Percentiles rank a stretch among this genome's conserved stretches.
Conservation (phyloP, 2,329 filamentous ascomycete genomes). For the Fusarium avenaceum region DNA sequence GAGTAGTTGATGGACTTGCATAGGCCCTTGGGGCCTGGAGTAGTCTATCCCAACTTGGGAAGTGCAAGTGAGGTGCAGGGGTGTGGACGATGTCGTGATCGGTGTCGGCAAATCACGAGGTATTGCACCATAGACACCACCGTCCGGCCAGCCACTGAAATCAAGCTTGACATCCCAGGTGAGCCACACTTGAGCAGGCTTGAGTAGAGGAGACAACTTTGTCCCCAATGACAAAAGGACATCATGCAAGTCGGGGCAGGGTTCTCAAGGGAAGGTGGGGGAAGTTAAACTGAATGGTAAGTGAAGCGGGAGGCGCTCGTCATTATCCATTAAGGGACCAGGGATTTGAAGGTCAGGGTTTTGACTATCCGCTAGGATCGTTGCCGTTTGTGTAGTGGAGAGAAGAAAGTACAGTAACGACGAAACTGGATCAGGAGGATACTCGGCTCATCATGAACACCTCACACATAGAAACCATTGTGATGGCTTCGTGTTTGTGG, state of each 20-base stretch:
- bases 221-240: conserved; percentile 39
- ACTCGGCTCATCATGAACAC: background rate
- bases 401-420: conserved; percentile 4
- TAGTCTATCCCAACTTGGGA: conserved; percentile 48
- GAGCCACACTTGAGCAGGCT: conserved; percentile 44
- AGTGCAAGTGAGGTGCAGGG: conserved; percentile 45
- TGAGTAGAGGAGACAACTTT: conserved; percentile 42
- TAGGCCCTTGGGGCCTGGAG: conserved; percentile 35
- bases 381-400: conserved; percentile 24
- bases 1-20: conserved; percentile 42
- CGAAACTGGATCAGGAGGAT: conserved; percentile 16
- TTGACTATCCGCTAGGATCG: conserved; percentile 42
- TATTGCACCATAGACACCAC: conserved; percentile 71
- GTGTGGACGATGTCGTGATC: conserved; percentile 48
- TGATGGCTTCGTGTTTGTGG: background rate
- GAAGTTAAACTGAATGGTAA: conserved; percentile 16
- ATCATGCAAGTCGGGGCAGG: conserved; percentile 37
- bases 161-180: conserved; percentile 33
- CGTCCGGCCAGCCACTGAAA: conserved; percentile 55
- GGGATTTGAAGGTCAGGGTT: conserved; percentile 30
- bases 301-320: conserved; percentile 32
- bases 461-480: background rate
- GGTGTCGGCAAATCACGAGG: conserved; percentile 65
- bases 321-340: conserved; percentile 24
- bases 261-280: conserved; percentile 37